Evolutionary conservation across 2,329 filamentous ascomycete genomes (phyloP).

Genomic region (Aschersonia sp.): DNA sequence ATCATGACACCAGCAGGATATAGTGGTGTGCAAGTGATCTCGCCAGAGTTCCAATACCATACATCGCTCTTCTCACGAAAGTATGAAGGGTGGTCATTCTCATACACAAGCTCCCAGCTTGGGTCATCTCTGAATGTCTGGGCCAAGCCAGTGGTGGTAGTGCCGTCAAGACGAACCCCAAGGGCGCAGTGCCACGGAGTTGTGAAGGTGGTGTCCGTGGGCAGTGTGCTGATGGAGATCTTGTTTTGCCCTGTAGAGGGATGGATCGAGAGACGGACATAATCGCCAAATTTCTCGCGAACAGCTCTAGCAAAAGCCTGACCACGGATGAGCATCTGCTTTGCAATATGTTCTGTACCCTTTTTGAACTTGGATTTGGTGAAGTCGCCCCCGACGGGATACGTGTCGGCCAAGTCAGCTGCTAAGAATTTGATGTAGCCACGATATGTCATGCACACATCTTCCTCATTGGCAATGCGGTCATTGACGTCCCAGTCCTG

Average conservation of each 20-base stretch:
- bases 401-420: conserved; percentile 13
- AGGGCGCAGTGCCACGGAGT: conserved; percentile 18
- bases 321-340: conserved; percentile 16
- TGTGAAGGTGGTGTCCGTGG: conserved; percentile 15
- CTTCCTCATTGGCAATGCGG: conserved; percentile 13
- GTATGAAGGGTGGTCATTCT: conserved; percentile 8
- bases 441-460: conserved; percentile 15
- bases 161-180: conserved; percentile 7
- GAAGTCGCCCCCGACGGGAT: conserved; percentile 10
- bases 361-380: conserved; percentile 11
- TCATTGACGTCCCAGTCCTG: conserved; percentile 13
- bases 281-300: conserved; percentile 10
- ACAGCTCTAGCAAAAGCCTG: conserved; percentile 16
- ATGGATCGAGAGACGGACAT: conserved; percentile 16
- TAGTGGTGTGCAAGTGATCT: background rate
- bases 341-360: conserved; percentile 14
- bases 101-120: conserved; percentile 8
- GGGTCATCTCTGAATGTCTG: conserved; percentile 9
- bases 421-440: conserved; percentile 15
- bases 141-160: conserved; percentile 9
- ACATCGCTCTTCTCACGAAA: background rate
- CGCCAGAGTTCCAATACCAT: background rate
- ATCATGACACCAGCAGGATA: background rate
- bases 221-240: conserved; percentile 14
- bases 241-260: conserved; percentile 13